phyloP scores from a whole-genome alignment of 225 moss, liverwort and hornwort genomes.

The Marchantia paleacea region DNA sequence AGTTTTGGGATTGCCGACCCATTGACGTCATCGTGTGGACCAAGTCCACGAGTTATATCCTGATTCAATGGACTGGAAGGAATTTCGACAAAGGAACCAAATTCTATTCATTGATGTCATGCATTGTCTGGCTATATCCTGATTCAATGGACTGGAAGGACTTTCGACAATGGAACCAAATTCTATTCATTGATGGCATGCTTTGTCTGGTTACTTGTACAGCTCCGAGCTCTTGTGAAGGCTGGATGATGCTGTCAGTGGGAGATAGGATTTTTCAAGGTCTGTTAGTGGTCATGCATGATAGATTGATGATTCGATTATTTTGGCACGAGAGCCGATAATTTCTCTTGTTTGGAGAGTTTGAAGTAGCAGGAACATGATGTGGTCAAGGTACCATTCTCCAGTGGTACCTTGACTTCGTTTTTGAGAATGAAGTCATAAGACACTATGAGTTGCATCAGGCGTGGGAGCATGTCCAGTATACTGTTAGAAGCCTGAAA shows the following conservation, averaged over 20 bases:
- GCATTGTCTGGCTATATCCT: background rate
- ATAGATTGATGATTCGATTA: background rate
- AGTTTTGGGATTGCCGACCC: background rate
- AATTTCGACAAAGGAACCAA: background rate
- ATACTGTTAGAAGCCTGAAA: no score
- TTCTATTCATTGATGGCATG: background rate
- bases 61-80: background rate
- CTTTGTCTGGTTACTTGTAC: background rate
- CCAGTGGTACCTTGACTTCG: background rate
- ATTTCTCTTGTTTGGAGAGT: background rate
- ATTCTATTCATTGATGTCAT: background rate
- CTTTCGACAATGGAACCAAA: background rate
- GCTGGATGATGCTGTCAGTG: background rate
- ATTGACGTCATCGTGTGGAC: background rate
- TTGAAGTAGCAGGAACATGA: background rate
- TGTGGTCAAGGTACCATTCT: background rate
- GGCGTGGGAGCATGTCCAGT: no score
- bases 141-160: background rate
- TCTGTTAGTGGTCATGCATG: background rate
- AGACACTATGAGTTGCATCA: background rate
- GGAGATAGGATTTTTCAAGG: background rate
- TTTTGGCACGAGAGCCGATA: background rate
- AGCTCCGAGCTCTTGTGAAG: background rate
- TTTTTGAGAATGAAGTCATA: background rate
- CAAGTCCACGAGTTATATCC: background rate